Base-by-base conservation (phyloP, 352 stramenopile genomes). In the Globisporangium paddicum region DNA sequence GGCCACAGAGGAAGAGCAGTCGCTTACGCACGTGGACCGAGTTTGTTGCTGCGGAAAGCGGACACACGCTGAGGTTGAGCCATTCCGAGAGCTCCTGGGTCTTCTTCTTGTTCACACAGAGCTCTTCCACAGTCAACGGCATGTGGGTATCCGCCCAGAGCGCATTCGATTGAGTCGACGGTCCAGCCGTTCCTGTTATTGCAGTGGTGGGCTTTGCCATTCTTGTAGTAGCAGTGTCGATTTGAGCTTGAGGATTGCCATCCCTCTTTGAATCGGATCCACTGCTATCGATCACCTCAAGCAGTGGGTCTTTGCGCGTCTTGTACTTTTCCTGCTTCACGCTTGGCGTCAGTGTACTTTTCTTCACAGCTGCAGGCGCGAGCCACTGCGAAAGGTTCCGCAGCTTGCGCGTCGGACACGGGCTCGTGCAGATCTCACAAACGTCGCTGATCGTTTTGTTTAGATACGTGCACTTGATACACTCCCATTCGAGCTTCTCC, bases 61-160 rank as follows among this genome's bases (percentile, higher is more conserved):
- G 48, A 10, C 45, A 47, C 23, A 73, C 58, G 49, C 81, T 82
- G 3, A 37, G 38, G 9, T 58, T 37, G 0, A 95, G 42, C 86
- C 86, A 95, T 8, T 79, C 72, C 11, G 64, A 72, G 0, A 95
- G 71, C 57, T 93, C 81, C 32, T 86, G 70, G 10, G 85, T 58
- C 64, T 95, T 95, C 53, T 91, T 92, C 66, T 89, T 90, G 60
- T 90, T 86, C 19, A 95, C 69, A 52, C 82, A 90, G 2, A 95
- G 62, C 1, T 95, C 75, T n/a, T 87, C 77, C 6, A 87, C 65
- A 3, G 56, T 66, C 19, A 68, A 63, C 0, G 82, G 79, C 1
- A 54, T 48, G 44, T 80, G 72, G 14, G 68, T 45, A 35, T 90
- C 80, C 8, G 66, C 59, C 86, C 82, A 95, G 5, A 93, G 54